These are phyloP conservation scores for Nicotiana undulata DNA, from an alignment of 257 asterid genomes.

Conservation along the genomic window DNA sequence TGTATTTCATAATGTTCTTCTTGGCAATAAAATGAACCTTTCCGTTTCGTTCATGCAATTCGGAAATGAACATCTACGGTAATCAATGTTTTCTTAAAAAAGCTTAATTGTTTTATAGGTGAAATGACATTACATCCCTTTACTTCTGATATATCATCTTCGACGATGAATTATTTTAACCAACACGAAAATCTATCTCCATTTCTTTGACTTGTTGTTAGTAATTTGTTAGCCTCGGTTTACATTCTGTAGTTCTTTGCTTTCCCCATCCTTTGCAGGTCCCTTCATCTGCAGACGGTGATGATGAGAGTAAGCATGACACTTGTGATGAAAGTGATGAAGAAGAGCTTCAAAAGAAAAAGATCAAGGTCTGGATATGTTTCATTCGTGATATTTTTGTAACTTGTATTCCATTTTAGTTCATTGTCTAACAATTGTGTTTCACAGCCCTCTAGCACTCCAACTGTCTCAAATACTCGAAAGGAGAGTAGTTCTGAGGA, in stretches of 20 bases:
- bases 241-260: no score
- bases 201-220: no score
- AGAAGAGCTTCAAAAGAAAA: conserved; percentile 44
- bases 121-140: no score
- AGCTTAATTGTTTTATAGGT: no score
- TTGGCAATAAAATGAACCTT: background rate
- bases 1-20: background rate
- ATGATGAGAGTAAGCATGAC: no score
- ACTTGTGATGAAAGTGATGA: conserved; percentile 23
- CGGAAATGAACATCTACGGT: background rate
- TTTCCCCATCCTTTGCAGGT: no score
- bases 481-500: conserved; percentile 28
- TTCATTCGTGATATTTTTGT: background rate
- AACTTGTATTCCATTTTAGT: background rate
- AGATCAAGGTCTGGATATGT: conserved; percentile 28
- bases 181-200: no score
- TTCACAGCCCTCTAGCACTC: background rate
- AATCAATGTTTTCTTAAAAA: background rate
- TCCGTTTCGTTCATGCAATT: background rate
- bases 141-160: no score
- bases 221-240: no score
- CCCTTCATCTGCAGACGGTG: no score
- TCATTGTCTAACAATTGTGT: background rate
- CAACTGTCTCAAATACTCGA: background rate
- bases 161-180: no score